Conservation (phyloP, 2,329 filamentous ascomycete genomes). For the Clarireedia paspali region DNA sequence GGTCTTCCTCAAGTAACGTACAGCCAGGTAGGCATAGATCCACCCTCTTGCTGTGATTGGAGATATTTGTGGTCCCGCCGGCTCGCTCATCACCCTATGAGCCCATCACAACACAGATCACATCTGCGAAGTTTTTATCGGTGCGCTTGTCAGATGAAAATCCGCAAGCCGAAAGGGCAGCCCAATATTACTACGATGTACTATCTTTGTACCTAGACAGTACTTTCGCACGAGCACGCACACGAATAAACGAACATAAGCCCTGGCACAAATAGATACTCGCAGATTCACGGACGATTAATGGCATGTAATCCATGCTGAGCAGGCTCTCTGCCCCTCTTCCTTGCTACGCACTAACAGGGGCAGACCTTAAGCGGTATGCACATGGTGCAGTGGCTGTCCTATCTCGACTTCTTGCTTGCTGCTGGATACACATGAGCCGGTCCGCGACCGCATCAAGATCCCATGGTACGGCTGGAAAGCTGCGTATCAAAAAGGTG, state of each 20-base stretch:
- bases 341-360: slow-evolving; percentile 8
- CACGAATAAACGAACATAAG: not conserved
- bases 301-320: not conserved
- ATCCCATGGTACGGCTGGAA: slow-evolving; percentile 35
- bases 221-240: not conserved
- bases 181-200: too few relatives aligned
- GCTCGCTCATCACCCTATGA: too few relatives aligned
- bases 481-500: slow-evolving; percentile 15
- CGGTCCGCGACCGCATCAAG: slow-evolving; percentile 39
- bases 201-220: too few relatives aligned
- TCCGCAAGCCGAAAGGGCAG: too few relatives aligned
- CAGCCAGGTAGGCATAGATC: not conserved
- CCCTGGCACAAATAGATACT: not conserved
- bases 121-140: not conserved
- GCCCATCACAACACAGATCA: slow-evolving; percentile 1
- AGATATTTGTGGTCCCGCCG: slow-evolving; percentile 4
- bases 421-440: slow-evolving; percentile 28
- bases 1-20: not conserved
- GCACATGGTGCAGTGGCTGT: slow-evolving; percentile 27
- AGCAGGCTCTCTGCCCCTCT: slow-evolving; percentile 2
- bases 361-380: slow-evolving; percentile 30
- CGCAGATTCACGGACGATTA: not conserved
- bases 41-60: slow-evolving; percentile 3
- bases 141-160: not conserved
- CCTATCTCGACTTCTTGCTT: slow-evolving; percentile 21